phyloP scores from a whole-genome alignment of 257 asterid species.

The Vinca minor region DNA sequence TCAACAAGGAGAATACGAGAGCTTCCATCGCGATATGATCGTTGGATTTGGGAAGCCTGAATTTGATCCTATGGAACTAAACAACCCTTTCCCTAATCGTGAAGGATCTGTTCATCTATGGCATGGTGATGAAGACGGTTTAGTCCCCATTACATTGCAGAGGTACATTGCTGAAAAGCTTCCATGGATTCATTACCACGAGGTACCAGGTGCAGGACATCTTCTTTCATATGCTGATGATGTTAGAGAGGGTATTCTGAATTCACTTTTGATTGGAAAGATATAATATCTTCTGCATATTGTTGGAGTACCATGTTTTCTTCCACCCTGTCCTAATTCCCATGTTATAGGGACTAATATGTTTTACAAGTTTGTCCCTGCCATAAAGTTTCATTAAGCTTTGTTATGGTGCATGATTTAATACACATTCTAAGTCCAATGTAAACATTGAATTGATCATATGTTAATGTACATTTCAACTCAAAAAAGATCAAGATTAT shows the following conservation, averaged over 20 bases:
- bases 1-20: constrained; percentile 61
- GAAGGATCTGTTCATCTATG: constrained; percentile 60
- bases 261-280: constrained; percentile 29
- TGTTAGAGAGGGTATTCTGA: constrained; percentile 34
- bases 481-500: background rate
- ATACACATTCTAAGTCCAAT: background rate
- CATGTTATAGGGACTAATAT: background rate
- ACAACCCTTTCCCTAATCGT: constrained; percentile 34
- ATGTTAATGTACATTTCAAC: background rate
- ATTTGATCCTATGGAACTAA: constrained; percentile 57
- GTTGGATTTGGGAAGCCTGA: constrained; percentile 63
- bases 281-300: constrained; percentile 2
- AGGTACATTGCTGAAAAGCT: constrained; percentile 44
- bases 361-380: background rate
- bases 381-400: background rate
- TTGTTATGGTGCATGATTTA: background rate
- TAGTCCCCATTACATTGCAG: constrained; percentile 60
- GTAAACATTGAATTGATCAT: background rate
- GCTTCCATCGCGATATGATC: constrained; percentile 54
- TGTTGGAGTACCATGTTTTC: background rate
- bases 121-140: constrained; percentile 68
- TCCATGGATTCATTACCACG: constrained; percentile 55
- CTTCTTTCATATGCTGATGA: constrained; percentile 21
- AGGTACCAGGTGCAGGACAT: constrained; percentile 28
- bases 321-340: background rate